A percentile compares a stretch with the other conserved stretches of the same genome.
Conservation (phyloP, 2,329 filamentous ascomycete genomes). For the Colletotrichum salicis region DNA sequence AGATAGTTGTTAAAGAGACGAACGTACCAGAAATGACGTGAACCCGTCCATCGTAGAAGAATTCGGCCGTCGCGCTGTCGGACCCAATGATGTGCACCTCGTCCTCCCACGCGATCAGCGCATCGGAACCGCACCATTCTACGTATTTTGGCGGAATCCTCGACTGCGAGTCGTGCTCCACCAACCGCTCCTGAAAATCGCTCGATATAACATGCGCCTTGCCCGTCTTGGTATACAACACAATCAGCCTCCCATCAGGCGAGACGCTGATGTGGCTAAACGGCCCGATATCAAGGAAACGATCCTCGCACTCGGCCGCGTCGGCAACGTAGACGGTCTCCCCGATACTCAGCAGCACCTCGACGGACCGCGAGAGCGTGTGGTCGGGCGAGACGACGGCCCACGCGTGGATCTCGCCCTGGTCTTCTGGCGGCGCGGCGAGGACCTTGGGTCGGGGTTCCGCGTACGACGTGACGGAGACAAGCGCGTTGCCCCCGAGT, state of each 20-base stretch:
- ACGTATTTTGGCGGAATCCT: conserved; percentile 87
- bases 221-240: conserved; percentile 86
- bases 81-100: conserved; percentile 95
- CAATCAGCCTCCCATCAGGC: conserved; percentile 88
- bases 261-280: conserved; percentile 93
- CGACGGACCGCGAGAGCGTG: conserved; percentile 91
- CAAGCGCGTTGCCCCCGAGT: conserved; percentile 85
- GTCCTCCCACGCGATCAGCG: conserved; percentile 96
- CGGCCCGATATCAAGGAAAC: conserved; percentile 88
- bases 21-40: conserved; percentile 83
- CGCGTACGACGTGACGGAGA: conserved; percentile 88
- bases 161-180: conserved; percentile 90
- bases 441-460: conserved; percentile 90
- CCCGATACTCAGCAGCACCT: conserved; percentile 87
- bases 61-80: conserved; percentile 77
- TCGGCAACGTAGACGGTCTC: conserved; percentile 89
- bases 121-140: conserved; percentile 96
- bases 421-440: conserved; percentile 79
- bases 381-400: conserved; percentile 86
- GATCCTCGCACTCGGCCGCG: conserved; percentile 89
- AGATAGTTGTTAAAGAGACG: not conserved
- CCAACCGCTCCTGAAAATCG: conserved; percentile 91
- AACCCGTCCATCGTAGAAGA: conserved; percentile 91
- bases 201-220: conserved; percentile 93
- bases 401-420: conserved; percentile 88